Conservation (phyloP, 176 grass and related monocot species). For the Triticum monococcum region DNA sequence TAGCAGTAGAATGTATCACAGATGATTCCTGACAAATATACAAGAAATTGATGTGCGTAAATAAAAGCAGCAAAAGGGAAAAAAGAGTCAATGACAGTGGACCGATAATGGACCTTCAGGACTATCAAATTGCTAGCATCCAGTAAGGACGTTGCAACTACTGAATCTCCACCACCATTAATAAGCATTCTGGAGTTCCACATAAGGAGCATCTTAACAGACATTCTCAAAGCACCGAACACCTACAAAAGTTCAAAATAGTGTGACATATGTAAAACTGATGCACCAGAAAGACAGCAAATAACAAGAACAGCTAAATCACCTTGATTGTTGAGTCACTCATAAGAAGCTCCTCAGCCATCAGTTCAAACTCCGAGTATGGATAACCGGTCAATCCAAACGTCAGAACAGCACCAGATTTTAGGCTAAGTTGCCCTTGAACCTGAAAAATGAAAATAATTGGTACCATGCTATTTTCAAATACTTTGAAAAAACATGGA, state of each 20-base stretch:
- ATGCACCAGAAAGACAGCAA: slow-evolving; percentile 5
- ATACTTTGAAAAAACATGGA: background rate
- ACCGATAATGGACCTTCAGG: slow-evolving; percentile 64
- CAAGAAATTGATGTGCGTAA: slow-evolving; percentile 6
- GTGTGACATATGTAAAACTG: background rate
- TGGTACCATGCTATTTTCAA: slow-evolving; percentile 13
- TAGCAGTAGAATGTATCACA: slow-evolving; percentile 96
- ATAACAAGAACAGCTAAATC: background rate
- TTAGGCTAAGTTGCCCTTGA: slow-evolving; percentile 91
- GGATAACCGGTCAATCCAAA: slow-evolving; percentile 95
- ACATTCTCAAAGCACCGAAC: slow-evolving; percentile 94
- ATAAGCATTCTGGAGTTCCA: slow-evolving; percentile 97
- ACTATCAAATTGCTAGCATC: slow-evolving; percentile 99
- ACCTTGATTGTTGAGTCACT: slow-evolving; percentile 99
- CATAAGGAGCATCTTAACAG: slow-evolving; percentile 99
- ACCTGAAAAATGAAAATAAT: slow-evolving; percentile 69
- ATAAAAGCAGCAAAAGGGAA: slow-evolving; percentile 9
- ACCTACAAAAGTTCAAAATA: slow-evolving; percentile 59
- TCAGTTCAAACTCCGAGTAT: slow-evolving; percentile 96
- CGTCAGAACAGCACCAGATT: slow-evolving; percentile 71
- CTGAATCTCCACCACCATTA: slow-evolving; percentile 80
- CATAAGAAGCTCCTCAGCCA: slow-evolving; percentile 99
- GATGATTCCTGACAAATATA: slow-evolving; percentile 76
- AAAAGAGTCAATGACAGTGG: background rate
- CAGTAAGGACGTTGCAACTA: slow-evolving; percentile 90